A percentile compares a stretch with the other conserved stretches of the same genome.
Conservation (phyloP, 495 filamentous ascomycete genomes). For the Talaromyces liani region DNA sequence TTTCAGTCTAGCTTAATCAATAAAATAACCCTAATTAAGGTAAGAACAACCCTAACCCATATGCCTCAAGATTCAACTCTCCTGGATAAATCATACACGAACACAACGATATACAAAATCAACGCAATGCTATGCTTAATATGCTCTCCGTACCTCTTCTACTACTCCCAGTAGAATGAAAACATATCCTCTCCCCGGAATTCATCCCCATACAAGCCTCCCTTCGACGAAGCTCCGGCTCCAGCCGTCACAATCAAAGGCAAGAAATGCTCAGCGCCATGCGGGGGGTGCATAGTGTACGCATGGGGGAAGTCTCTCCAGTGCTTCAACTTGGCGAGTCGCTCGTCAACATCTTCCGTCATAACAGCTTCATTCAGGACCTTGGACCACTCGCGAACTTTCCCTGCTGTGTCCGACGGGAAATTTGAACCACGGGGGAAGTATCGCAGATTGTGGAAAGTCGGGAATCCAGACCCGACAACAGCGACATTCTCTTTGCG, state of each 20-base stretch:
- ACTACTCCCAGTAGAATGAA: constrained; percentile 7
- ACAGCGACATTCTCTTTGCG: constrained; percentile 9
- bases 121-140: not conserved
- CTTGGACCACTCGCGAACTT: constrained; percentile 5
- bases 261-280: constrained; percentile 7
- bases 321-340: constrained; percentile 5
- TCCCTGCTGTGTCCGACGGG: not conserved
- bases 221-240: constrained; percentile 3
- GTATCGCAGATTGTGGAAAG: constrained; percentile 5
- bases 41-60: not conserved
- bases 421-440: not conserved
- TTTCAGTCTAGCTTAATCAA: not conserved
- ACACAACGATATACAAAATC: not conserved
- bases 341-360: constrained; percentile 1
- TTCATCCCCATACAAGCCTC: constrained; percentile 5
- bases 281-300: constrained; percentile 4
- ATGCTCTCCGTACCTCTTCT: no score
- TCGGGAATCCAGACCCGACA: constrained; percentile 5
- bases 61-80: no score
- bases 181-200: constrained; percentile 3
- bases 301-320: constrained; percentile 8
- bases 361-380: constrained; percentile 6
- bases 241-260: constrained; percentile 7
- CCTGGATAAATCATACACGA: not conserved
- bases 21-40: not conserved